These are phyloP conservation scores for Russula compacta DNA, from an alignment of 768 basidiomycete species.

Conservation along the genomic window DNA sequence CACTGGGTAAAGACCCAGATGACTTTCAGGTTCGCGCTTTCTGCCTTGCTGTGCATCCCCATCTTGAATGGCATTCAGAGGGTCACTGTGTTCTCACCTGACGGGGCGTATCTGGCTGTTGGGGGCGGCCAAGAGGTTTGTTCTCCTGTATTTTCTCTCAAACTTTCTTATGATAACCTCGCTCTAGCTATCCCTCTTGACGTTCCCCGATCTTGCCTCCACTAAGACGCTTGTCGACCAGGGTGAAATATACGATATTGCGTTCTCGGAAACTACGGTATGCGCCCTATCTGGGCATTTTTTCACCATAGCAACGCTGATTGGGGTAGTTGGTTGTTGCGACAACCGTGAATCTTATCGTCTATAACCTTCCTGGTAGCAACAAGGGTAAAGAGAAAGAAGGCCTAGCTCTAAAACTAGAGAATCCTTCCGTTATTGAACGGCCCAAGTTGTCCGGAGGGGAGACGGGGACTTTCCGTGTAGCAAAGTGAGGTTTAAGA, in stretches of 20 bases:
- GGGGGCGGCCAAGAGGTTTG: constrained; percentile 67
- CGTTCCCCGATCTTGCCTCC: constrained; percentile 32
- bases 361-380: constrained; percentile 47
- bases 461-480: constrained; percentile 1
- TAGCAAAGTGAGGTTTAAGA: constrained; percentile 6
- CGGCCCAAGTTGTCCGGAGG: constrained; percentile 13
- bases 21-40: constrained; percentile 67
- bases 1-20: constrained; percentile 54
- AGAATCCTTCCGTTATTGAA: constrained; percentile 11
- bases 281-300: constrained; percentile 8
- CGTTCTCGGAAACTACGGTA: constrained; percentile 64
- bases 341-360: constrained; percentile 52
- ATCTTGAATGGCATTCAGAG: constrained; percentile 46
- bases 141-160: neutral
- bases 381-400: constrained; percentile 35
- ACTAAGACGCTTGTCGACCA: constrained; percentile 43
- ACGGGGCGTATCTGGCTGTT: constrained; percentile 53
- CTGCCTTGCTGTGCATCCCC: neutral
- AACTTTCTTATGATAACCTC: neutral
- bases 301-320: neutral
- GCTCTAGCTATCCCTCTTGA: constrained; percentile 22
- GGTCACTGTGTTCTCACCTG: constrained; percentile 75
- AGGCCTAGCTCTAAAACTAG: constrained; percentile 18
- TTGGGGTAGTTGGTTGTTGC: constrained; percentile 50
- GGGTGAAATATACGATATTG: constrained; percentile 80